These are phyloP conservation scores for Metschnikowia anglica DNA, from an alignment of 805 yeast species.

Conservation along the genomic window DNA sequence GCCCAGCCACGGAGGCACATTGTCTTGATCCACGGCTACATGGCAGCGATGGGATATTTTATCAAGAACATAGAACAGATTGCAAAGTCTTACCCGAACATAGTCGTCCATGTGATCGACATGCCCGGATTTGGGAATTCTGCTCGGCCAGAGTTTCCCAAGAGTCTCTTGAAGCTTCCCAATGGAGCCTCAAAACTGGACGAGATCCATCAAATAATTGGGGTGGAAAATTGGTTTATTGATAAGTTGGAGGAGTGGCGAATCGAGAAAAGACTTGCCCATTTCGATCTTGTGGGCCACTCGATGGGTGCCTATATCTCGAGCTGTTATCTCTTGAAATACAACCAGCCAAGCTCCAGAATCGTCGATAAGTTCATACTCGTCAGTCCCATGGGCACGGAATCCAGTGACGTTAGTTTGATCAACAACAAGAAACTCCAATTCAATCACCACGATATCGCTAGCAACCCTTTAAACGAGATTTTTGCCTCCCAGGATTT, in stretches of 20 bases:
- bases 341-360: conserved; percentile 17
- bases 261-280: conserved; percentile 19
- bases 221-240: conserved; percentile 42
- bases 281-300: conserved; percentile 38
- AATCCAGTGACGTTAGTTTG: conserved; percentile 36
- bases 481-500: conserved; percentile 23
- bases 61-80: conserved; percentile 38
- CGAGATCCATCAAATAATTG: conserved; percentile 33
- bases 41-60: conserved; percentile 46
- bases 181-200: conserved; percentile 17
- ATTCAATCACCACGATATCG: conserved; percentile 34
- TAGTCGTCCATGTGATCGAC: conserved; percentile 41
- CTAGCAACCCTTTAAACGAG: conserved; percentile 39
- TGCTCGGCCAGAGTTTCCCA: conserved; percentile 40
- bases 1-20: conserved; percentile 20
- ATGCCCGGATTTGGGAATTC: conserved; percentile 46
- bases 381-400: conserved; percentile 48
- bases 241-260: conserved; percentile 42
- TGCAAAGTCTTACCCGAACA: conserved; percentile 30
- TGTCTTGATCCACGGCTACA: conserved; percentile 43
- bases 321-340: conserved; percentile 42
- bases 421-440: conserved; percentile 32
- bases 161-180: conserved; percentile 25
- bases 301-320: conserved; percentile 46
- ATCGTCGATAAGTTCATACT: conserved; percentile 26